phyloP scores from a whole-genome alignment of 1,139 yeast genomes.

The Candida dubliniensis region DNA sequence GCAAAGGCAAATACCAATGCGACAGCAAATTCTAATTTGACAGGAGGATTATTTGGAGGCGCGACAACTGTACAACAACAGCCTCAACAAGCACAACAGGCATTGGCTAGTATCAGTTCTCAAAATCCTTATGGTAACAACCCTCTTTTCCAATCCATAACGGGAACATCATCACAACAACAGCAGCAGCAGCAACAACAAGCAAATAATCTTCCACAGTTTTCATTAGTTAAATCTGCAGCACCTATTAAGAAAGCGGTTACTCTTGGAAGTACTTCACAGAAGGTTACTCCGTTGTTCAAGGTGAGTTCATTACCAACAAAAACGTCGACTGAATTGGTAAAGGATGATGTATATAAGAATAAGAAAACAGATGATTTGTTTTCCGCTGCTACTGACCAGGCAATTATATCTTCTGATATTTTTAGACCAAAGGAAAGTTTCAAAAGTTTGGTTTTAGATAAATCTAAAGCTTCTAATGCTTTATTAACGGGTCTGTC shows the following conservation, averaged over 20 bases:
- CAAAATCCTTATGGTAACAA: conserved; percentile 76
- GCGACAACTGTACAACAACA: conserved; percentile 19
- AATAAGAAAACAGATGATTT: conserved; percentile 18
- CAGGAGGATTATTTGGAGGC: conserved; percentile 35
- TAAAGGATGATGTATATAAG: conserved; percentile 17
- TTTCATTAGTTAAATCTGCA: conserved; percentile 47
- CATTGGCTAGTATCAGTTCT: conserved; percentile 46
- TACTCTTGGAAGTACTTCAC: conserved; percentile 62
- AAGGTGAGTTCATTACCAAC: conserved; percentile 22
- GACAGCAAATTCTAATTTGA: conserved; percentile 12
- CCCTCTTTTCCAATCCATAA: conserved; percentile 56
- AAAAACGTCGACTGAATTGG: conserved; percentile 15
- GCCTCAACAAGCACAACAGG: conserved; percentile 26
- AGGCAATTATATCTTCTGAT: conserved; percentile 68
- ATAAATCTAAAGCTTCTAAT: conserved; percentile 31
- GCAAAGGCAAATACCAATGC: conserved; percentile 12
- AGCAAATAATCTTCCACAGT: conserved; percentile 40
- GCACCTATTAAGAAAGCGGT: conserved; percentile 52
- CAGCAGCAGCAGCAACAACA: conserved; percentile 18
- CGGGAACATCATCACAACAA: conserved; percentile 21
- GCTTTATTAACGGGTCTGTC: conserved; percentile 13
- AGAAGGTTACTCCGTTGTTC: conserved; percentile 50
- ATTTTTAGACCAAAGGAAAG: conserved; percentile 67
- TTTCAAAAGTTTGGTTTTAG: conserved; percentile 58
- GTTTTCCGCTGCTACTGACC: conserved; percentile 50